These are phyloP conservation scores for Heritiera fomes DNA, from an alignment of 345 rosid genomes.

Conservation along the genomic window DNA sequence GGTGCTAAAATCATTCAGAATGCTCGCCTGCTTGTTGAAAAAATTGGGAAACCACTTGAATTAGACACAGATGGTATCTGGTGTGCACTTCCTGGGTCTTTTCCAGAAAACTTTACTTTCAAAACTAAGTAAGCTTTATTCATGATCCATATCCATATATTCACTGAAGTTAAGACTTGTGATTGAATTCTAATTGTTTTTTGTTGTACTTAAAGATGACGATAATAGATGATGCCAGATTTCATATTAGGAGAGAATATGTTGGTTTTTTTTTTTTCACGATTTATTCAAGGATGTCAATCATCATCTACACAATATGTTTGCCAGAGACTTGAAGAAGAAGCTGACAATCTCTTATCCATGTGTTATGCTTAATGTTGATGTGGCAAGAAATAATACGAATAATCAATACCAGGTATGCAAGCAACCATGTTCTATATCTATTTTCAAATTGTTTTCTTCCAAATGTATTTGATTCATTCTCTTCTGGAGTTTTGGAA, in stretches of 20 bases:
- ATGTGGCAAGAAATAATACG: slow-evolving; percentile 88
- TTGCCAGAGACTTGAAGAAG: slow-evolving; percentile 72
- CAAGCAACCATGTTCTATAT: slow-evolving; percentile 18
- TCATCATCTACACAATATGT: slow-evolving; percentile 25
- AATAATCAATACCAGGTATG: slow-evolving; percentile 95
- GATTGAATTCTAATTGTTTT: background rate
- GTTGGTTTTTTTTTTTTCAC: slow-evolving; percentile 2
- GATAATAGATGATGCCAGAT: background rate
- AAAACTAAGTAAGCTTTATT: slow-evolving; percentile 68
- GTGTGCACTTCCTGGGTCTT: slow-evolving; percentile 94
- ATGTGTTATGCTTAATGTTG: slow-evolving; percentile 97
- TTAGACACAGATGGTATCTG: slow-evolving; percentile 98
- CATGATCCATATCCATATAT: background rate
- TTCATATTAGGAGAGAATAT: background rate
- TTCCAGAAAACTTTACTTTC: slow-evolving; percentile 94
- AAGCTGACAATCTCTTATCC: slow-evolving; percentile 93
- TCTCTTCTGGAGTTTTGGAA: slow-evolving; percentile 21
- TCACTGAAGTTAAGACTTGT: background rate
- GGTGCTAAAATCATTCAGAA: slow-evolving; percentile 99
- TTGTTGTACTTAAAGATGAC: background rate
- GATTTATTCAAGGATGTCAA: slow-evolving; percentile 24
- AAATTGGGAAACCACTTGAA: slow-evolving; percentile 98
- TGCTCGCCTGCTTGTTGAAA: slow-evolving; percentile 89
- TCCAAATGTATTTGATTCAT: background rate
- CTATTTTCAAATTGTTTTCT: slow-evolving; percentile 8